Base-by-base conservation (phyloP, 495 filamentous ascomycete genomes). In the Podospora pseudocomata region DNA sequence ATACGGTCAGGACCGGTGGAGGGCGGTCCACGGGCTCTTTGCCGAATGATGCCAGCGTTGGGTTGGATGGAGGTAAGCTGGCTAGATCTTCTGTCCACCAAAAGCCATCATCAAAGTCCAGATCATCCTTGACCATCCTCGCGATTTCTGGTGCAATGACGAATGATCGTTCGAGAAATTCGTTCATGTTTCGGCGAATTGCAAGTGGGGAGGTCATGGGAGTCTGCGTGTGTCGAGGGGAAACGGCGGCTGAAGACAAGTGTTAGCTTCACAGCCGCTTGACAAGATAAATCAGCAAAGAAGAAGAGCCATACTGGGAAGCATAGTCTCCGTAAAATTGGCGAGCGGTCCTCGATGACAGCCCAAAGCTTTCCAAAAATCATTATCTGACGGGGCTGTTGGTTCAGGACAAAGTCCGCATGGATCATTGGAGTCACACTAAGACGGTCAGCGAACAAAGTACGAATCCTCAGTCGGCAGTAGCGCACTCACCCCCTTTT, bases 61-160 rank as follows among this genome's bases (percentile, higher is more conserved):
- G 81, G 67, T 81, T 83, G 4, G 76, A 68, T 58, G 76, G 80
- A n/a, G 81, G 80, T 13, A 81, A 67, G 62, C 71, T 80, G 26
- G 81, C 79, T 9, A 82, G 74, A 65, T 84, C 82, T 60, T 84
- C 82, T 19, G 82, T 83, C 81, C 81, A 84, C 81, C 81, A 84
- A 59, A 84, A 84, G 0, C 80, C 80, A 56, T 84, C 82, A 49
- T 82, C 77, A 57, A 82, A 84, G 65, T 84, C 82, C n/a, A 82
- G 60, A 55, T 78, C 69, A 5, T 67, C 68, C 69, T 79, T 82
- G 23, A 82, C 81, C 74, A 80, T 73, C 32, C 76, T 73, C 5
- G 75, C 73, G 61, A 76, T 77, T 58, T 75, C 76, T 28, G 72
- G 78, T 32, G 70, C 71, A 34, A 84, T 67, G 11, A 78, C 63